Evolutionary conservation across 768 basidiomycete genomes (phyloP).

Genomic region (Amanita molliuscula): DNA sequence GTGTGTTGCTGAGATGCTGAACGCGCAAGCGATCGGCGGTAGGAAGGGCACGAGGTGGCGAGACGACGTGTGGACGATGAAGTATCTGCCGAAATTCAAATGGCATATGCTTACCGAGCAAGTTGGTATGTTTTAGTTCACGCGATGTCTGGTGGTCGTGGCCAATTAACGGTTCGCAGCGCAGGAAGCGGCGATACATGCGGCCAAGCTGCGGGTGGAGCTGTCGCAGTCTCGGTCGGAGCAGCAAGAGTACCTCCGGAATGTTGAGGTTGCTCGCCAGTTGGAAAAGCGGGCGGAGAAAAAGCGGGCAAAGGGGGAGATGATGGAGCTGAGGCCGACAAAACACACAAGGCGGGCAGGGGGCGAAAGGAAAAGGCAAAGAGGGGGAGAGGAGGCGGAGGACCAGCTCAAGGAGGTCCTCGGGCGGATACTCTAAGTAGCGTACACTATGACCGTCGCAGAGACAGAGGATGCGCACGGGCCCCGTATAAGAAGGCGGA

Average conservation of each 20-base stretch:
- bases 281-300: conserved; percentile 71
- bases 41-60: conserved; percentile 87
- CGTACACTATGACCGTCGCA: neutral
- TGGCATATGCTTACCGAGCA: conserved; percentile 99
- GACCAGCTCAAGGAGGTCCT: conserved; percentile 32
- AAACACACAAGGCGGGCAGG: conserved; percentile 20
- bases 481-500: conserved; percentile 15
- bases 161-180: conserved; percentile 34
- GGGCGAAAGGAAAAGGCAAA: conserved; percentile 19
- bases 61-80: conserved; percentile 99
- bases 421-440: conserved; percentile 38
- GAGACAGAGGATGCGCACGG: conserved; percentile 19
- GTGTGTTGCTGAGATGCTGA: conserved; percentile 88
- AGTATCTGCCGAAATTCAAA: conserved; percentile 94
- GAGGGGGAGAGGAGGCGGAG: conserved; percentile 1
- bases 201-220: conserved; percentile 85
- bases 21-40: conserved; percentile 91
- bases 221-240: conserved; percentile 80
- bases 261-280: conserved; percentile 87
- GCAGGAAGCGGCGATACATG: conserved; percentile 83
- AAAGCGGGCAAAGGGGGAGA: conserved; percentile 49
- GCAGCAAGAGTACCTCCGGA: conserved; percentile 86
- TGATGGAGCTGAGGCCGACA: conserved; percentile 28
- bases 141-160: neutral
- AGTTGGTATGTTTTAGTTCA: conserved; percentile 64